These are phyloP conservation scores for Leonotis leonurus DNA, from an alignment of 257 asterid genomes.

Conservation along the genomic window DNA sequence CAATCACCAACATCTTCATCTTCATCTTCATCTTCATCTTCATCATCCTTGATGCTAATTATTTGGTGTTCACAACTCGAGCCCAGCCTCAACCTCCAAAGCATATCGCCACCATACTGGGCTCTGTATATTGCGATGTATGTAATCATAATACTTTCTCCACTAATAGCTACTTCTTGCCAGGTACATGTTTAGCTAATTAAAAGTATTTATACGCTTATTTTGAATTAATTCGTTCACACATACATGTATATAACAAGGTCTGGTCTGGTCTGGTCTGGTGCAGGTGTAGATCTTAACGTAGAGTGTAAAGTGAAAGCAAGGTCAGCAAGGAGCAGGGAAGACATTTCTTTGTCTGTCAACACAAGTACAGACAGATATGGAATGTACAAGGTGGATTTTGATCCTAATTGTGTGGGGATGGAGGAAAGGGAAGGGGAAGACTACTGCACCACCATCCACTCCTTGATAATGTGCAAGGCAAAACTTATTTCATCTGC, in stretches of 20 bases:
- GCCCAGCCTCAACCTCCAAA: too few species aligned
- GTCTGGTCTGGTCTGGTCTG: neutral
- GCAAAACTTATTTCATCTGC: neutral
- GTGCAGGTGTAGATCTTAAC: constrained; percentile 22
- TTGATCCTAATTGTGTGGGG: neutral
- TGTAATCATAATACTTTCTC: constrained; percentile 37
- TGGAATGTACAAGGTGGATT: constrained; percentile 11
- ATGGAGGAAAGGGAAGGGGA: too few species aligned
- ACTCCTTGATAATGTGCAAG: neutral
- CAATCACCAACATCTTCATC: neutral
- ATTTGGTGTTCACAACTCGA: neutral
- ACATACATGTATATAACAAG: neutral
- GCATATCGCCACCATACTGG: constrained; percentile 10
- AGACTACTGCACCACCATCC: constrained; percentile 10
- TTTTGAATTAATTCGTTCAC: too few species aligned
- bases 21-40: constrained; percentile 2
- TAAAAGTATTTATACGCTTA: too few species aligned
- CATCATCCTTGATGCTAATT: constrained; percentile 27
- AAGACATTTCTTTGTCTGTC: constrained; percentile 16
- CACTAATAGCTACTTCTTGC: constrained; percentile 37
- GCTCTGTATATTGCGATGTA: constrained; percentile 41
- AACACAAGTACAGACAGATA: constrained; percentile 18
- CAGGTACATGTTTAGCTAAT: too few species aligned
- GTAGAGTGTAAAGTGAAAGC: constrained; percentile 22
- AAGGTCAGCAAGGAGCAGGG: constrained; percentile 1